Base-by-base conservation (phyloP, 805 yeast genomes). In the Metschnikowia dekortorum region DNA sequence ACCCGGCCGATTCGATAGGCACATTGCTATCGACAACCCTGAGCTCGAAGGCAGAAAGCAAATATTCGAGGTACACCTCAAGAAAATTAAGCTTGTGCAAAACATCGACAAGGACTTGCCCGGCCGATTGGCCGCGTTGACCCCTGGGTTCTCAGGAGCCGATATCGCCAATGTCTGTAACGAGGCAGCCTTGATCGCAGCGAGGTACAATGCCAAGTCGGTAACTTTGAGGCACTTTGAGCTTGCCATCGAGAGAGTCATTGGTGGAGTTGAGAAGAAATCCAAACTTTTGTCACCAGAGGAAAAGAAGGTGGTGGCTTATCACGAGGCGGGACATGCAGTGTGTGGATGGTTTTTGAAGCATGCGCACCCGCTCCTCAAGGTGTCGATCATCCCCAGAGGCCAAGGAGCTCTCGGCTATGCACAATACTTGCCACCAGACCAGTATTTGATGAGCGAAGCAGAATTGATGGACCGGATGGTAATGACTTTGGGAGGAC, bases 261-360 rank as follows among this genome's bases (percentile, higher is more conserved):
- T 90, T 70, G 96, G 95, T 9, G 97, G 97, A n/a, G 72, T 91
- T 42, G 97, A 90, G 66, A 85, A 86, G 69, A 88, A 88, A 64
- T 82, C 94, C 0, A 81, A 84, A 64, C 83, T 91, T 8, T 74
- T 90, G 47, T 82, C 88, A 6, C 84, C 85, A 8, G 88, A 85
- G 34, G 96, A 91, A 67, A 87, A 89, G 74, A 81, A 75, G 57
- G 81, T 87, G 32, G 96, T 90, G 45, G 96, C 97, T 0, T 90
- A 87, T 65, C 97, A 90, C 68, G 97, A 90, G 70, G 97, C 97
- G 1, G 97, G 97, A 0, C 97, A 90, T 67, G 97, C 97, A 4
- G 85, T 90, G 44, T 87, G 96, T 69, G 97, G 97, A 22, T 91
- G 97, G 97, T 89, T 75, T 64, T 75, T 90, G 63, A 80, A 83